Evolutionary conservation across 1,284 basidiomycete genomes (phyloP).

Genomic region (Tetrapyrgos nigripes): DNA sequence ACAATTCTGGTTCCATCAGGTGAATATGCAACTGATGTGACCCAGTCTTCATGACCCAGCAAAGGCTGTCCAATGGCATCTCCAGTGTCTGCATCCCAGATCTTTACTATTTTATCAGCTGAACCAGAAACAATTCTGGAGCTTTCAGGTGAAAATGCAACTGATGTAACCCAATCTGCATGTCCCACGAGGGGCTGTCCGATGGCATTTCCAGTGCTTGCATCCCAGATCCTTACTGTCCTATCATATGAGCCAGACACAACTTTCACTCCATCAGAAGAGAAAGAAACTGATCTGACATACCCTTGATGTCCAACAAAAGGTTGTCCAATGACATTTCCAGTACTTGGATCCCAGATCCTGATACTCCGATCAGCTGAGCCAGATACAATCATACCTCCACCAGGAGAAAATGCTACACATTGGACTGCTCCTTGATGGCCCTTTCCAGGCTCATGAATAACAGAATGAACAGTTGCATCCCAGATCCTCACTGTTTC

Average conservation of each 20-base stretch:
- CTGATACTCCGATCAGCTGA: background rate
- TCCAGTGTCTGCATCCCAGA: too few relatives aligned
- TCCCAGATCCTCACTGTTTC: too few relatives aligned
- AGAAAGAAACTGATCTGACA: slow-evolving; percentile 11
- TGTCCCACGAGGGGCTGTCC: too few relatives aligned
- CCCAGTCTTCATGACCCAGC: background rate
- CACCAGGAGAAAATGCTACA: slow-evolving; percentile 7
- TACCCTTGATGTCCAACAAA: slow-evolving; percentile 4
- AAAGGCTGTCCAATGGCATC: too few relatives aligned
- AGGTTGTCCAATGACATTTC: too few relatives aligned
- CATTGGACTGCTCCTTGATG: background rate
- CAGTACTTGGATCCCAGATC: slow-evolving; percentile 19
- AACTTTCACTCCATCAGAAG: background rate
- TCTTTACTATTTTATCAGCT: slow-evolving; percentile 7
- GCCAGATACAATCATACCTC: slow-evolving; percentile 1
- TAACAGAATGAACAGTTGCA: slow-evolving; percentile 8
- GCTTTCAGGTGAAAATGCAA: slow-evolving; percentile 13
- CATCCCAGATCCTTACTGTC: too few relatives aligned
- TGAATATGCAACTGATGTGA: background rate
- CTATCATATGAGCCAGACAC: slow-evolving; percentile 2
- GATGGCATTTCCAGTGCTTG: too few relatives aligned
- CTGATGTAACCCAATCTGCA: background rate
- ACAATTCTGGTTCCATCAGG: too few relatives aligned
- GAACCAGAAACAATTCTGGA: slow-evolving; percentile 8
- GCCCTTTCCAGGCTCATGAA: slow-evolving; percentile 6